Conservation (phyloP, 352 stramenopile genomes). For the Nothophytophthora sp. region DNA sequence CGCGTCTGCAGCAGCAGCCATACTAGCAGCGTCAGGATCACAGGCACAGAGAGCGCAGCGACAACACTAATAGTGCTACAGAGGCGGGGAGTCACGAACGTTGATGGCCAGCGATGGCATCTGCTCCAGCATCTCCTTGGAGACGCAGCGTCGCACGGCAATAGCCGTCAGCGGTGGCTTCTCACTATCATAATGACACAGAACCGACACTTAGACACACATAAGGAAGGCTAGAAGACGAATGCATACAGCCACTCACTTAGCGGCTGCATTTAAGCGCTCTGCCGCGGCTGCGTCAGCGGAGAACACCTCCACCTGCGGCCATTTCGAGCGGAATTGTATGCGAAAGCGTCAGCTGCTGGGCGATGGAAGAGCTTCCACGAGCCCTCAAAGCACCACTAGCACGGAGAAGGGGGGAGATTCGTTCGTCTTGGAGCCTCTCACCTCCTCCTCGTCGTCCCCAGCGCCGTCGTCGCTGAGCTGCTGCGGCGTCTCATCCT, state of each 20-base stretch:
- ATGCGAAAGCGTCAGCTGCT: too few species aligned
- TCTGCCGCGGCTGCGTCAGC: background rate
- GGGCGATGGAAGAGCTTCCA: too few species aligned
- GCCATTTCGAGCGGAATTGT: too few species aligned
- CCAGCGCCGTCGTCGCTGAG: constrained; percentile 11
- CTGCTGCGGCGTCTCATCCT: background rate
- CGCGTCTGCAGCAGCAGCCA: constrained; percentile 31
- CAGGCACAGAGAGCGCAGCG: too few species aligned
- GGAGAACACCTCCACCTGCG: constrained; percentile 25
- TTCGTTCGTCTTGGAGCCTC: too few species aligned
- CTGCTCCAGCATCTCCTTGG: constrained; percentile 71
- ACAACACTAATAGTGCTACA: constrained; percentile 1
- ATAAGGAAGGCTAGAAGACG: background rate
- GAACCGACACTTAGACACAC: background rate
- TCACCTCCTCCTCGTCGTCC: constrained; percentile 17
- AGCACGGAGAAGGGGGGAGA: too few species aligned
- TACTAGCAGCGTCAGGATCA: too few species aligned
- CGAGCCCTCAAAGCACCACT: too few species aligned
- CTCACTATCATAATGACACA: too few species aligned
- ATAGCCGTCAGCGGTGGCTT: constrained; percentile 25
- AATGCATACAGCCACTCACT: background rate
- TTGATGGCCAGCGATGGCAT: constrained; percentile 66
- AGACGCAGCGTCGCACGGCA: constrained; percentile 48
- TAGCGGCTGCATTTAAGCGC: too few species aligned
- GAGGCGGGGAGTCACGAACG: constrained; percentile 14